A percentile compares a stretch with the other conserved stretches of the same genome.
These are phyloP conservation scores for Melanomma pulvis-pyrius DNA, from an alignment of 495 filamentous ascomycete species.

Conservation along the genomic window DNA sequence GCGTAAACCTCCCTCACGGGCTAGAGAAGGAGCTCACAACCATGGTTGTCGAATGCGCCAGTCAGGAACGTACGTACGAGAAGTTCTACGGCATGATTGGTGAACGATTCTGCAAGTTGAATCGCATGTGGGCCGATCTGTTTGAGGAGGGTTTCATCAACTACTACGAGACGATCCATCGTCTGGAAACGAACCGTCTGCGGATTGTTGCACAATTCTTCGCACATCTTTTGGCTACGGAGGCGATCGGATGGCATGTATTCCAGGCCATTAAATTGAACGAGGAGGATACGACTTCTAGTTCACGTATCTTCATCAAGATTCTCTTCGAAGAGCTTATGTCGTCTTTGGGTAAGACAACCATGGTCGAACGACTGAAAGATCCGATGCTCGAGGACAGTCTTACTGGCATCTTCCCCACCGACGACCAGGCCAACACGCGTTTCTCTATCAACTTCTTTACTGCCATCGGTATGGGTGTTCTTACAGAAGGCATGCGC, in stretches of 20 bases:
- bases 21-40: constrained; percentile 87
- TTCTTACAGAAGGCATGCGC: constrained; percentile 92
- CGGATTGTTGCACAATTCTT: constrained; percentile 96
- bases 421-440: constrained; percentile 82
- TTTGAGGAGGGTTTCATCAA: constrained; percentile 87
- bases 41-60: constrained; percentile 96
- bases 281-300: constrained; percentile 94
- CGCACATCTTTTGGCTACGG: constrained; percentile 82
- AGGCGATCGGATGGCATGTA: constrained; percentile 91
- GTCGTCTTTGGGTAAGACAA: constrained; percentile 81
- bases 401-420: constrained; percentile 87
- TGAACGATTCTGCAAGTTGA: constrained; percentile 92
- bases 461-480: constrained; percentile 94
- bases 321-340: constrained; percentile 92
- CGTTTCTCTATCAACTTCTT: constrained; percentile 99
- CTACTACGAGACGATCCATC: constrained; percentile 96
- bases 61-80: constrained; percentile 91
- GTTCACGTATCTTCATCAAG: constrained; percentile 96
- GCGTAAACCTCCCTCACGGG: constrained; percentile 78
- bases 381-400: constrained; percentile 77
- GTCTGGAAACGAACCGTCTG: constrained; percentile 90
- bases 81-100: constrained; percentile 96
- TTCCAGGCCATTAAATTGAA: constrained; percentile 83
- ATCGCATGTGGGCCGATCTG: constrained; percentile 88
- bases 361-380: constrained; percentile 71